A percentile compares a stretch with the other conserved stretches of the same genome.
Conservation (phyloP, 768 basidiomycete genomes). For the Stropharia rugosoannulata region DNA sequence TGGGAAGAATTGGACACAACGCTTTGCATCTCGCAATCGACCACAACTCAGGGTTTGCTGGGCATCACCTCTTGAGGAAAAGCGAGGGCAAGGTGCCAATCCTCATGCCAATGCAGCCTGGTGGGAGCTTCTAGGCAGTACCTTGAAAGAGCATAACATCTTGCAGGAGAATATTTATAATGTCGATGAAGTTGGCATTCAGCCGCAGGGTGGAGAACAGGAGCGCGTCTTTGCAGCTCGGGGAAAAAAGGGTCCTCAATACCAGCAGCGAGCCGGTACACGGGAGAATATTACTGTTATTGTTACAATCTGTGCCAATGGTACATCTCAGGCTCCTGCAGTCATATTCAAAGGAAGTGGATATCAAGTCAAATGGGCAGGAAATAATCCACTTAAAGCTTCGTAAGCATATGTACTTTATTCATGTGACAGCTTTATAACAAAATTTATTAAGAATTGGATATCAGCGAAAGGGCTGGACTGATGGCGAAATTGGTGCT, state of each 20-base stretch:
- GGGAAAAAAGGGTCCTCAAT: constrained; percentile 19
- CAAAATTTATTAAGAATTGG: constrained; percentile 24
- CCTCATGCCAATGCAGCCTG: too few relatives aligned
- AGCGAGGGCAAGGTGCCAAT: not conserved
- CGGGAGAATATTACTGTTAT: constrained; percentile 35
- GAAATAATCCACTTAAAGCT: constrained; percentile 40
- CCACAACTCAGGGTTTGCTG: constrained; percentile 8
- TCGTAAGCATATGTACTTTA: constrained; percentile 27
- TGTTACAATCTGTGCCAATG: constrained; percentile 38
- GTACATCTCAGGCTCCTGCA: constrained; percentile 31
- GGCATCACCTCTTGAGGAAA: not conserved
- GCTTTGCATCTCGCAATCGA: not conserved
- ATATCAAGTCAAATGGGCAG: constrained; percentile 33
- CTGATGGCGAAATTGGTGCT: constrained; percentile 33
- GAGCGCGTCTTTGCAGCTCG: constrained; percentile 29
- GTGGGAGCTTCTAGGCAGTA: too few relatives aligned
- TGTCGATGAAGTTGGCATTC: constrained; percentile 33
- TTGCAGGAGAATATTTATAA: constrained; percentile 28
- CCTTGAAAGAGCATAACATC: constrained; percentile 19
- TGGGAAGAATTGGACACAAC: not conserved
- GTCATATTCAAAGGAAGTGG: constrained; percentile 39
- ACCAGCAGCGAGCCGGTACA: constrained; percentile 27
- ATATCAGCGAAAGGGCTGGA: constrained; percentile 35
- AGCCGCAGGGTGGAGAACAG: constrained; percentile 14
- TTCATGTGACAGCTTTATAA: constrained; percentile 5